Conservation (phyloP, 2,329 filamentous ascomycete genomes). For the Colletotrichum scovillei region DNA sequence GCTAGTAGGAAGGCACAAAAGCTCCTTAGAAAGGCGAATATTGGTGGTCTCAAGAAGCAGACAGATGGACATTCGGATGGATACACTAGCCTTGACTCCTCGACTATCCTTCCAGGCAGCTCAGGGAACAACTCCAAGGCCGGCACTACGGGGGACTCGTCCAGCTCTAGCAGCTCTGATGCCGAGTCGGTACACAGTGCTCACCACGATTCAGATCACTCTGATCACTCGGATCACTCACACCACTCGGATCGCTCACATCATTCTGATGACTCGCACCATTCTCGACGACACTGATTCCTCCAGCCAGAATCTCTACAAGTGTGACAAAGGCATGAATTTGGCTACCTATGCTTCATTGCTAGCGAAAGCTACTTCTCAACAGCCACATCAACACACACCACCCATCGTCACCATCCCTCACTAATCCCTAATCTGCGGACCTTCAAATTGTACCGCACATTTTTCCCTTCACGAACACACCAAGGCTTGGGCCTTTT, state of each 20-base stretch:
- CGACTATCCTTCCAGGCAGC: constrained; percentile 52
- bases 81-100: constrained; percentile 58
- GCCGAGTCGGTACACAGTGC: constrained; percentile 49
- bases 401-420: neutral
- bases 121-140: constrained; percentile 46
- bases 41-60: constrained; percentile 50
- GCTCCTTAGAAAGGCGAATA: constrained; percentile 62
- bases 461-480: constrained; percentile 23
- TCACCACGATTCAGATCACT: constrained; percentile 31
- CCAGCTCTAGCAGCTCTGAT: constrained; percentile 48
- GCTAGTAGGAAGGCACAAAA: constrained; percentile 55
- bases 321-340: neutral
- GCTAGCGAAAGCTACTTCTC: neutral
- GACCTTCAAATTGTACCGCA: neutral
- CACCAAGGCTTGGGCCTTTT: constrained; percentile 25
- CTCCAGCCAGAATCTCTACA: neutral
- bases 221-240: neutral
- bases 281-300: constrained; percentile 24
- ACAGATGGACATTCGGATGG: constrained; percentile 57
- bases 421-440: constrained; percentile 20
- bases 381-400: neutral
- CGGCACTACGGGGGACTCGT: constrained; percentile 44
- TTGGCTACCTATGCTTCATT: neutral
- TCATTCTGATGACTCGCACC: constrained; percentile 10
- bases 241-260: constrained; percentile 6